Conservation (phyloP, 2,329 filamentous ascomycete genomes). For the Fusarium miscanthi region DNA sequence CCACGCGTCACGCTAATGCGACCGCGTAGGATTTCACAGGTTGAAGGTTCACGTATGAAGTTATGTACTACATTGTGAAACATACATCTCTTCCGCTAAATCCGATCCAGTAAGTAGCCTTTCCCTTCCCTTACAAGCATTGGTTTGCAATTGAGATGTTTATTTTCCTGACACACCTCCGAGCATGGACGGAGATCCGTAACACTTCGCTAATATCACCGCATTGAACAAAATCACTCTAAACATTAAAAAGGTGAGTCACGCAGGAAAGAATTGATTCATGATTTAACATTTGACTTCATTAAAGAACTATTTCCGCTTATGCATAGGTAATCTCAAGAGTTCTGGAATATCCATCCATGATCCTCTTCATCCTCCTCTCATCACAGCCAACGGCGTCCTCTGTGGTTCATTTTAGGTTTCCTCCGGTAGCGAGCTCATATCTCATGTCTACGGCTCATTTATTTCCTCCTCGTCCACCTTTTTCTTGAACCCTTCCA, state of each 20-base stretch:
- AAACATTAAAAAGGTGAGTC: rapidly evolving
- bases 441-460: constrained; percentile 27
- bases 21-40: background rate
- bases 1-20: background rate
- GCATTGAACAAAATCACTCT: background rate
- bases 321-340: constrained; percentile 27
- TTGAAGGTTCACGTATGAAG: background rate
- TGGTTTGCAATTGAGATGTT: too few species aligned
- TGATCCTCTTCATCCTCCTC: constrained; percentile 12
- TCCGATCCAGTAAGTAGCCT: too few species aligned
- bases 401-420: constrained; percentile 25
- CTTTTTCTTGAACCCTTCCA: constrained; percentile 29
- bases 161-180: background rate
- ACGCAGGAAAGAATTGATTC: rapidly evolving
- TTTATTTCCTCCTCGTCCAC: constrained; percentile 47
- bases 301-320: constrained; percentile 31
- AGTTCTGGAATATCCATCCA: constrained; percentile 25
- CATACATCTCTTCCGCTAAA: background rate
- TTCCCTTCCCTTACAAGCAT: too few species aligned
- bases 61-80: too few species aligned
- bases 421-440: constrained; percentile 26
- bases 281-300: constrained; percentile 19
- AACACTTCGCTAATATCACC: rapidly evolving
- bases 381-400: constrained; percentile 28
- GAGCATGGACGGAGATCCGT: rapidly evolving